These are phyloP conservation scores for Coemansia asiatica DNA, from an alignment of 192 early-diverging fungal genomes.

Conservation along the genomic window DNA sequence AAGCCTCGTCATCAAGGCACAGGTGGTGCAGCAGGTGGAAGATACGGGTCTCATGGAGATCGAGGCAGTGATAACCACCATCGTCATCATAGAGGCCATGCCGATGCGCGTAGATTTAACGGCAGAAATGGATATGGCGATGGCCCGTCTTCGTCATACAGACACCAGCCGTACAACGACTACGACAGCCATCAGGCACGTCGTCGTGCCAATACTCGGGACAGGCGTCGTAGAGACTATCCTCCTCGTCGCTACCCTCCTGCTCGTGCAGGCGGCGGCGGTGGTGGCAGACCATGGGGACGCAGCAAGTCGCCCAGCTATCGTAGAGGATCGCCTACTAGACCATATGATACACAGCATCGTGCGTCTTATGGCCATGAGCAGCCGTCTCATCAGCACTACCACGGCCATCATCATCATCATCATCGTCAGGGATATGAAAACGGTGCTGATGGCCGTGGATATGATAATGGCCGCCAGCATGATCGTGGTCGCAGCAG, in stretches of 20 bases:
- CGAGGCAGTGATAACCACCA: background rate
- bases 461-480: slow-evolving; percentile 15
- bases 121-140: slow-evolving; percentile 1
- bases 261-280: too few relatives aligned
- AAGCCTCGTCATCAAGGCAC: too few relatives aligned
- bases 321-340: slow-evolving; percentile 3
- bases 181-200: slow-evolving; percentile 6
- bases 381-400: background rate
- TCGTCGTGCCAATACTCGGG: slow-evolving; percentile 39
- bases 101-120: background rate
- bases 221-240: slow-evolving; percentile 41
- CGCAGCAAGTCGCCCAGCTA: slow-evolving; percentile 47
- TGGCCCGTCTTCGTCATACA: background rate
- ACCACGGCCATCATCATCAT: background rate
- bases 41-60: background rate
- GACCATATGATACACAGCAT: slow-evolving; percentile 14
- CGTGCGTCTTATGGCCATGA: slow-evolving; percentile 7
- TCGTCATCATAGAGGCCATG: background rate
- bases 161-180: slow-evolving; percentile 6
- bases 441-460: background rate
- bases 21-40: slow-evolving; percentile 30
- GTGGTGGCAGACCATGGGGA: slow-evolving; percentile 8
- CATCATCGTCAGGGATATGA: background rate
- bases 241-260: slow-evolving; percentile 11
- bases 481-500: slow-evolving; percentile 17